Evolutionary conservation across 805 yeast genomes (phyloP), one percentile per base, ranked within the genome.

Genomic region (Candida railenensis): DNA sequence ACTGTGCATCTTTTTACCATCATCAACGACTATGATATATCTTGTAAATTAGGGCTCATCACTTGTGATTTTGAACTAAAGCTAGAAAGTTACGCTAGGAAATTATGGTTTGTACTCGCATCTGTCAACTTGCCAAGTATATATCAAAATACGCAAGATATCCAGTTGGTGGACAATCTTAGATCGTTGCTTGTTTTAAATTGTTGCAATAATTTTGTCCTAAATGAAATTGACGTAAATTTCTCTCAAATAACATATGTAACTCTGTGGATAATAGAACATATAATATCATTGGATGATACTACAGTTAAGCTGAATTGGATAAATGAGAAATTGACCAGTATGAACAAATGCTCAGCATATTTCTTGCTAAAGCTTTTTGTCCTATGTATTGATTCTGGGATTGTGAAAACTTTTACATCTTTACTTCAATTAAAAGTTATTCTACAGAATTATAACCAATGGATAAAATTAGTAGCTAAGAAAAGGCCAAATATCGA

Each of bases 21-120:
- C 7, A 46, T 69, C 15, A 67, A 66, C 46, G 74, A 70, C 51
- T 61, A 62, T 48, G 74, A 69, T 39, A 51, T 69, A 11, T 48
- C 66, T 9, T 43, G 51, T 18, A 67, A 65, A 44, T 50, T 69
- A 36, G 53, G 56, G n/a, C 44, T 65, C 2, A 57, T 58, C 42
- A 43, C 60, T 4, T 46, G 53, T 5, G 52, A 50, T 18, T 46
- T 51, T 41, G 59, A 56, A 39, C 56, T 68, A 18, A 58, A 54
- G 28, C 58, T 71, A 30, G 74, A 69, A 40, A 55, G 61, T 21
- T 50, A 53, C 15, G 58, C 66, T 21, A 52, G 67, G 40, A 66
- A 61, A 48, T 40, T 69, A 4, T 67, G 71, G 64, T 67, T 63
- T 43, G 50, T 68, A 3, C 46, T 61, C 21, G 15, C 44, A 4